A percentile compares a stretch with the other conserved stretches of the same genome.
Evolutionary conservation across 306 rosid species (phyloP).

Genomic region (Vigna trinervia): DNA sequence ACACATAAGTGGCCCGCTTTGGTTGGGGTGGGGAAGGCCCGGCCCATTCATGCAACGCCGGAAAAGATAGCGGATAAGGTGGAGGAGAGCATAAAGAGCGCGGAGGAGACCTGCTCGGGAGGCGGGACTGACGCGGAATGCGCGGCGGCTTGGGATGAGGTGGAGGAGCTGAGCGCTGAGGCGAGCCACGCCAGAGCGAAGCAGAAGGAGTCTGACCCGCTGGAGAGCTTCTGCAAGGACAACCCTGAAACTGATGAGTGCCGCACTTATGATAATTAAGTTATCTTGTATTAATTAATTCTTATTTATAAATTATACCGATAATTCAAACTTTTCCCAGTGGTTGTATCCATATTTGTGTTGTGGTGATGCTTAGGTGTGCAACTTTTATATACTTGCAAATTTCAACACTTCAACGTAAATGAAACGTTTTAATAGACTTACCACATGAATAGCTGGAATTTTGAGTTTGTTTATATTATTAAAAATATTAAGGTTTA

Average conservation of each 20-base stretch:
- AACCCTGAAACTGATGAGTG: constrained; percentile 92
- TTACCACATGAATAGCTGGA: too few relatives aligned
- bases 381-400: not conserved
- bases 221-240: constrained; percentile 85
- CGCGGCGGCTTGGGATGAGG: constrained; percentile 97
- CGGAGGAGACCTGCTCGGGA: constrained; percentile 73
- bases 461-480: too few relatives aligned
- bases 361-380: too few relatives aligned
- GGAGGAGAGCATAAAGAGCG: constrained; percentile 83
- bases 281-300: constrained; percentile 32
- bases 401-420: not conserved
- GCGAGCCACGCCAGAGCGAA: constrained; percentile 87
- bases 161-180: constrained; percentile 98
- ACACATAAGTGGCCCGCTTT: constrained; percentile 38
- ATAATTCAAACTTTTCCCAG: not conserved
- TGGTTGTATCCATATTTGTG: not conserved
- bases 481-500: too few relatives aligned
- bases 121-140: constrained; percentile 79
- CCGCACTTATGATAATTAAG: constrained; percentile 86
- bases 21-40: constrained; percentile 46
- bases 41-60: constrained; percentile 67
- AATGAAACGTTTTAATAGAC: too few relatives aligned
- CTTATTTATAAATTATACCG: not conserved
- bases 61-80: constrained; percentile 76
- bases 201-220: constrained; percentile 67